A percentile compares a stretch with the other conserved stretches of the same genome.
phyloP scores from a whole-genome alignment of 2,329 filamentous ascomycete genomes.

The Paracoccidioides lutzii region DNA sequence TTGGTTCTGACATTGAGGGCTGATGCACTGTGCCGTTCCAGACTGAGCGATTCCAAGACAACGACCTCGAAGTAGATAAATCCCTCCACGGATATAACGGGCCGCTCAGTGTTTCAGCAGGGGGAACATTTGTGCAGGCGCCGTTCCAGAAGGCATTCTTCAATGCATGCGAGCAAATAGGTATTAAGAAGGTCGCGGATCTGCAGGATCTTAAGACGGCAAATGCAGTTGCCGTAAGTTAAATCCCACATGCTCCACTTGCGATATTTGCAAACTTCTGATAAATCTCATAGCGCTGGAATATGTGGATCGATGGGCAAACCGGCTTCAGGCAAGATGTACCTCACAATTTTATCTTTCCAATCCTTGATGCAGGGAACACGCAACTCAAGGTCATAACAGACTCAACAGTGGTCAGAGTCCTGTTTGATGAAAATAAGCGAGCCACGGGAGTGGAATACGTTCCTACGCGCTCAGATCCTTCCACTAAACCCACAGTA shows the following conservation, averaged over 20 bases:
- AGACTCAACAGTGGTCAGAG: constrained; percentile 43
- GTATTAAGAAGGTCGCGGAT: constrained; percentile 8
- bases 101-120: constrained; percentile 8
- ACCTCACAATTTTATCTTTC: constrained; percentile 11
- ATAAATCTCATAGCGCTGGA: constrained; percentile 8
- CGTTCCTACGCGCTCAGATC: constrained; percentile 36
- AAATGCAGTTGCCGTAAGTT: constrained; percentile 11
- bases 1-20: neutral
- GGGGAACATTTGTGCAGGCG: constrained; percentile 9
- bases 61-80: constrained; percentile 7
- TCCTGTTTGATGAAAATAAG: constrained; percentile 42
- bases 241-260: neutral
- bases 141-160: constrained; percentile 11
- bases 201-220: constrained; percentile 9
- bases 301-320: constrained; percentile 11
- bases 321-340: constrained; percentile 12
- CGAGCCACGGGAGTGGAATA: constrained; percentile 48
- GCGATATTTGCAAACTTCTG: neutral
- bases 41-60: constrained; percentile 12
- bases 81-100: constrained; percentile 11
- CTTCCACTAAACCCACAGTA: constrained; percentile 20
- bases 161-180: constrained; percentile 7
- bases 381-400: constrained; percentile 42
- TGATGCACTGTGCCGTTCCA: neutral
- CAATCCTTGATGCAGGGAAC: constrained; percentile 9